Base-by-base conservation (phyloP, 306 rosid genomes). In the Chamaecrista fasciculata region DNA sequence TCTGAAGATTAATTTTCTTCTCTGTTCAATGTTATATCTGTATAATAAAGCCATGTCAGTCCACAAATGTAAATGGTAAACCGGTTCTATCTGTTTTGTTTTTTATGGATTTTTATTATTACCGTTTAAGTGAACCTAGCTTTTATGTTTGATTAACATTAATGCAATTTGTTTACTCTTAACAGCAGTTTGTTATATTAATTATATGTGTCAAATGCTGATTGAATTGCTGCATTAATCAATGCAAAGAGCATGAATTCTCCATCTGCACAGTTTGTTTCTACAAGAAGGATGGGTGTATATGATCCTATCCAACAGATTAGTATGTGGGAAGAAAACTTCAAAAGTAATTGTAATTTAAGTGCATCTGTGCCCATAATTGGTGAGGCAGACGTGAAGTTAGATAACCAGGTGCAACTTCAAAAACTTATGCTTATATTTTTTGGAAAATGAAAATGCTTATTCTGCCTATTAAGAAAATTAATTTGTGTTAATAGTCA, bases 281-380 rank as follows among this genome's bases (percentile, higher is more conserved):
- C 83, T 72, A 28, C 86, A 19, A 84, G 88, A 66, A 88, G 89
- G 82, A 83, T 90, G 87, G 81, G 79, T 44, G 76, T 80, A 3
- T 94, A 88, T 72, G 96, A 94, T 77, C 96, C 98, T 62, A 80
- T 90, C 28, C 86, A 90, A 77, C 97, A 82, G 75, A 76, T 90
- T 85, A 76, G 79, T 79, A 82, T 78, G 86, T 94, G 98, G 98
- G 96, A 83, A 39, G 97, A 90, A 78, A 81, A 75, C 73, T 94
- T 86, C 74, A 81, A 61, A 67, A 73, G 40, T 62, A 80, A 76
- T 67, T 83, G 82, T 72, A 81, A 69, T 77, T 67, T 83, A 51
- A 70, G 68, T 72, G 50, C 85, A 18, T 72, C 96, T 8, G 52
- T 82, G 21, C 67, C 92, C 18, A 48, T 87, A 59, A 66, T 90